A percentile compares a stretch with the other conserved stretches of the same genome.
Conservation (phyloP, 2,329 filamentous ascomycete species). For the Allantophomopsis lycopodina region DNA sequence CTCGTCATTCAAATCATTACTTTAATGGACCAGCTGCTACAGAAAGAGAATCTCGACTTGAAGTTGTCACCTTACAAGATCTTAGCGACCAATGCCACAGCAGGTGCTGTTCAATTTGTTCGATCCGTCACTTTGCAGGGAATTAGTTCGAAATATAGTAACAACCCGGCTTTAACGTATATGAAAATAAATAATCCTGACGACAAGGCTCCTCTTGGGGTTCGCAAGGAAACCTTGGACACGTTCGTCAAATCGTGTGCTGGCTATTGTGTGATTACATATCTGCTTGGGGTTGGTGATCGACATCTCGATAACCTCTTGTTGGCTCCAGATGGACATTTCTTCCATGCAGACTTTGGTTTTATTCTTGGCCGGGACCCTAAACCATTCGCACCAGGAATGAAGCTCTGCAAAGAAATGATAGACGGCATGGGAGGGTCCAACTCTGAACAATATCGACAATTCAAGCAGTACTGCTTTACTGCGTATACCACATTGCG, state of each 20-base stretch:
- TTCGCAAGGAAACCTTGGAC: constrained; percentile 86
- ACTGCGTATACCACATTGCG: constrained; percentile 84
- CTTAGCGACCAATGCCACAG: constrained; percentile 77
- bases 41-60: constrained; percentile 91
- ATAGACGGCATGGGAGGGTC: constrained; percentile 94
- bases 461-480: constrained; percentile 94
- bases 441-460: constrained; percentile 64
- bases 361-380: constrained; percentile 96
- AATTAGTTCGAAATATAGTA: constrained; percentile 71
- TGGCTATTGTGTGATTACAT: constrained; percentile 97
- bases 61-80: constrained; percentile 95
- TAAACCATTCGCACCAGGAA: constrained; percentile 90
- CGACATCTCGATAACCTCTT: constrained; percentile 92
- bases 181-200: constrained; percentile 85
- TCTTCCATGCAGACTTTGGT: constrained; percentile 97
- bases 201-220: constrained; percentile 63
- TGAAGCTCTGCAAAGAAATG: constrained; percentile 98
- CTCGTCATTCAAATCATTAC: constrained; percentile 96
- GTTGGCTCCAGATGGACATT: constrained; percentile 77
- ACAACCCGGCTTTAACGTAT: constrained; percentile 63
- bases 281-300: constrained; percentile 91
- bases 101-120: constrained; percentile 88
- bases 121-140: constrained; percentile 73
- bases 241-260: constrained; percentile 93
- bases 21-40: constrained; percentile 89